A percentile compares a stretch with the other conserved stretches of the same genome.
Conservation (phyloP, 441 rosid genomes). For the Metrosideros polymorpha region DNA sequence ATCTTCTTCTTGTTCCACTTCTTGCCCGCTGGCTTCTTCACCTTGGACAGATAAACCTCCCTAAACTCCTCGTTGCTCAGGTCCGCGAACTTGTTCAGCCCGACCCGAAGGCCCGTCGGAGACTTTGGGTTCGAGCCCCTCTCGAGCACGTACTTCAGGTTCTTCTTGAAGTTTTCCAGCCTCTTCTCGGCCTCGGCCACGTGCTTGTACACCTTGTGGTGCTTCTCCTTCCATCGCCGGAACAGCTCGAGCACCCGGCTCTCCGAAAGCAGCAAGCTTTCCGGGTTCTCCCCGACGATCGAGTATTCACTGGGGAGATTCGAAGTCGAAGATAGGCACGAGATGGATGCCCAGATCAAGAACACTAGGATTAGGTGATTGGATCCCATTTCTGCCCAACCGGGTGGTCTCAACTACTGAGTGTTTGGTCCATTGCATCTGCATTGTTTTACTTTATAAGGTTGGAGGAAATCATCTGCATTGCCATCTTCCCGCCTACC, state of each 20-base stretch:
- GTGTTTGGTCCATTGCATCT: neutral
- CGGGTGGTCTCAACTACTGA: neutral
- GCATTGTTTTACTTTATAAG: slow-evolving; percentile 1
- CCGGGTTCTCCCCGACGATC: slow-evolving; percentile 10
- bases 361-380: slow-evolving; percentile 8
- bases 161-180: slow-evolving; percentile 29
- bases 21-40: slow-evolving; percentile 29
- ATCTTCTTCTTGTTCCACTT: neutral
- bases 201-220: slow-evolving; percentile 33
- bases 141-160: slow-evolving; percentile 42
- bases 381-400: slow-evolving; percentile 18
- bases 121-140: slow-evolving; percentile 13
- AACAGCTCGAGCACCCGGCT: slow-evolving; percentile 35
- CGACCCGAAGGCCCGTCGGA: slow-evolving; percentile 20
- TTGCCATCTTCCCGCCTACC: slow-evolving; percentile 20
- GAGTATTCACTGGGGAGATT: slow-evolving; percentile 33
- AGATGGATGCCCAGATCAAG: slow-evolving; percentile 16
- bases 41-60: slow-evolving; percentile 30
- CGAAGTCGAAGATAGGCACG: slow-evolving; percentile 12
- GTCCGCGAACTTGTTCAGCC: slow-evolving; percentile 65
- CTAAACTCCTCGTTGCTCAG: slow-evolving; percentile 60
- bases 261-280: slow-evolving; percentile 21
- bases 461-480: neutral
- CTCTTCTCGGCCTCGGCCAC: slow-evolving; percentile 36
- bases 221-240: slow-evolving; percentile 36